Conservation (phyloP, 495 filamentous ascomycete species). For the Lepidopterella palustris region DNA sequence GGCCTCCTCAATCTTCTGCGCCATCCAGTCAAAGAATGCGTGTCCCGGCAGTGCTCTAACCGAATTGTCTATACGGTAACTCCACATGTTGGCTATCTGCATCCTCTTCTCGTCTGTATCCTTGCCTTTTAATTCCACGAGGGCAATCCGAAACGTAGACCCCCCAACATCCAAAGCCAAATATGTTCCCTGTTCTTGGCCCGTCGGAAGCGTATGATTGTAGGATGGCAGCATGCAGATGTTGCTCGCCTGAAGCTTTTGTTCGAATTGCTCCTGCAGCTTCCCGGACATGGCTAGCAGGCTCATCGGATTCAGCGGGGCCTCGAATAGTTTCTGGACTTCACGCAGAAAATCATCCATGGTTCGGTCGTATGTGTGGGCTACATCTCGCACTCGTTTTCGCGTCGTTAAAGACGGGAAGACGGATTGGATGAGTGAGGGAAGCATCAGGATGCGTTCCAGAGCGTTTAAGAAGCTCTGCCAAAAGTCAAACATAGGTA, state of each 20-base stretch:
- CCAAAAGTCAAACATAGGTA: constrained; percentile 47
- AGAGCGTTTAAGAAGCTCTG: constrained; percentile 46
- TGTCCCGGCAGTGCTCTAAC: constrained; percentile 50
- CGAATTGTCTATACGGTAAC: constrained; percentile 48
- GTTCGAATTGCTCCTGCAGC: constrained; percentile 53
- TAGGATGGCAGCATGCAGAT: constrained; percentile 63
- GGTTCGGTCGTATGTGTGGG: constrained; percentile 28
- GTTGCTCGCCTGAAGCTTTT: constrained; percentile 48
- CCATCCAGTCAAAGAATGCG: constrained; percentile 66
- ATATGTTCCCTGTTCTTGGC: constrained; percentile 53
- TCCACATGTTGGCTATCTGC: constrained; percentile 46
- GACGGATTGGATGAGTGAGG: constrained; percentile 45
- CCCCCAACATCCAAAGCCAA: constrained; percentile 62
- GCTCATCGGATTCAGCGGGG: constrained; percentile 34
- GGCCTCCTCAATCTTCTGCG: constrained; percentile 49
- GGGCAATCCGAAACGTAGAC: constrained; percentile 58
- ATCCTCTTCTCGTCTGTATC: constrained; percentile 37
- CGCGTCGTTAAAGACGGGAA: constrained; percentile 38
- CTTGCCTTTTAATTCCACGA: constrained; percentile 52
- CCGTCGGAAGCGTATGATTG: constrained; percentile 55
- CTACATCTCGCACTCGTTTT: constrained; percentile 33
- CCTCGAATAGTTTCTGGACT: constrained; percentile 44
- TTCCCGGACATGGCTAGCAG: constrained; percentile 51
- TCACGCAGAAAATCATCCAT: constrained; percentile 49
- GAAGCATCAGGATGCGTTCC: constrained; percentile 48